Percentiles rank a stretch among this genome's conserved stretches.
phyloP scores from a whole-genome alignment of 2,329 filamentous ascomycete genomes.

The Lecanicillium sp. region DNA sequence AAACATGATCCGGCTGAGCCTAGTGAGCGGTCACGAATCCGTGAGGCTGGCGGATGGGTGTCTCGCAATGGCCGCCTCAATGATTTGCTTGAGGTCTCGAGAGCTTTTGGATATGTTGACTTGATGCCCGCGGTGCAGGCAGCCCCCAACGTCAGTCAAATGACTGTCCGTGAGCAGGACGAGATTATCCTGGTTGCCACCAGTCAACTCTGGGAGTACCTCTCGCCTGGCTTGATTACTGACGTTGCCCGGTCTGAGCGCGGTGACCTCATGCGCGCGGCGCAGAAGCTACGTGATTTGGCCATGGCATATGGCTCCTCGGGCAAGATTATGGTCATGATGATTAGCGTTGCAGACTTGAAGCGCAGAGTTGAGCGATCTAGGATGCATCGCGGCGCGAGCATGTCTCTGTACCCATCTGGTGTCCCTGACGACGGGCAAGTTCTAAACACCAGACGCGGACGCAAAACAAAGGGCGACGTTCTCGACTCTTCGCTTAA shows the following conservation, averaged over 20 bases:
- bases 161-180: slow-evolving; percentile 76
- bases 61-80: slow-evolving; percentile 92
- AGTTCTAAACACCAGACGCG: slow-evolving; percentile 54
- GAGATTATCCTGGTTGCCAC: slow-evolving; percentile 91
- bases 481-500: slow-evolving; percentile 81
- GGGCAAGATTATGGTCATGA: slow-evolving; percentile 98
- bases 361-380: slow-evolving; percentile 74
- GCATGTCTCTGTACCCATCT: slow-evolving; percentile 76
- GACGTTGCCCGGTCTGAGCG: slow-evolving; percentile 85
- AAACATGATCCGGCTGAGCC: slow-evolving; percentile 92
- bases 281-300: slow-evolving; percentile 88
- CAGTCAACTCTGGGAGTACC: slow-evolving; percentile 89
- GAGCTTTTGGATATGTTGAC: slow-evolving; percentile 91
- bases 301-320: slow-evolving; percentile 93
- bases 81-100: slow-evolving; percentile 81
- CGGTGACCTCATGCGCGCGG: slow-evolving; percentile 84
- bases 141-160: slow-evolving; percentile 71
- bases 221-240: slow-evolving; percentile 81
- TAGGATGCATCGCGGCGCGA: slow-evolving; percentile 65
- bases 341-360: slow-evolving; percentile 85
- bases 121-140: slow-evolving; percentile 90
- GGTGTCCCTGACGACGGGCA: slow-evolving; percentile 62
- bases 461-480: slow-evolving; percentile 53
- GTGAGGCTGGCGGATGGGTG: slow-evolving; percentile 91
- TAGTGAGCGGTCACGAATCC: slow-evolving; percentile 76